Base-by-base conservation (phyloP, 768 basidiomycete species). In the Omphalotus guepiniiformis region DNA sequence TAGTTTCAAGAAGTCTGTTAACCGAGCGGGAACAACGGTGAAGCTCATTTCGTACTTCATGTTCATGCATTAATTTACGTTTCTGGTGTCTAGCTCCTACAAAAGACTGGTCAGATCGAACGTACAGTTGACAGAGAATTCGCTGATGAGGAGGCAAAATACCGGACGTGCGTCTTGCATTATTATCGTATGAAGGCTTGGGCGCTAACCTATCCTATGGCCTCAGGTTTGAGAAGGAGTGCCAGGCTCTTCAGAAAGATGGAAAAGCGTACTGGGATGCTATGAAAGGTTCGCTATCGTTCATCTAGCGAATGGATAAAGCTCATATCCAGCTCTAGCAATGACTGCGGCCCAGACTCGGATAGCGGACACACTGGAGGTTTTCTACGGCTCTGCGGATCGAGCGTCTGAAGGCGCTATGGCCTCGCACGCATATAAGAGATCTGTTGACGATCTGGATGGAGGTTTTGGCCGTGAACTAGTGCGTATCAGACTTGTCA, bases 101-200 rank as follows among this genome's bases (percentile, higher is more conserved):
- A 97, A 75, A 97, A 97, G 81, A 95, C 94, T 1, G 95, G 95
- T 47, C 94, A 97, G 68, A 92, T 98, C 50, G 95, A 98, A 63
- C 78, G 93, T 23, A 98, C 95, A 0, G 80, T 96, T 21, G 95
- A 98, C 67, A 73, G 89, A 41, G 93, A 98, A 60, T 98, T 96
- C 59, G 75, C 85, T 12, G 86, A 93, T 49, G 94, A 96, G 65
- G 92, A 96, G 63, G 80, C 83, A 39, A 89, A 93, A 62, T 97
- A 83, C 73, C 81, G 83, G 71, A 79, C 79, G 94, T 96, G 64
- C 64, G 91, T 71, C 11, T 22, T 16, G 30, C 29, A n/a, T 39
- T 46, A 26, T 29, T 26, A 42, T n/a, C 26, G n/a, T 39, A 38
- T 42, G 32, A 15, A 11, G 8, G 9, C 21, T 45, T 26, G 29